Percentiles rank a stretch among this genome's conserved stretches.
phyloP scores from a whole-genome alignment of 257 asterid species.

The Capsicum baccatum region DNA sequence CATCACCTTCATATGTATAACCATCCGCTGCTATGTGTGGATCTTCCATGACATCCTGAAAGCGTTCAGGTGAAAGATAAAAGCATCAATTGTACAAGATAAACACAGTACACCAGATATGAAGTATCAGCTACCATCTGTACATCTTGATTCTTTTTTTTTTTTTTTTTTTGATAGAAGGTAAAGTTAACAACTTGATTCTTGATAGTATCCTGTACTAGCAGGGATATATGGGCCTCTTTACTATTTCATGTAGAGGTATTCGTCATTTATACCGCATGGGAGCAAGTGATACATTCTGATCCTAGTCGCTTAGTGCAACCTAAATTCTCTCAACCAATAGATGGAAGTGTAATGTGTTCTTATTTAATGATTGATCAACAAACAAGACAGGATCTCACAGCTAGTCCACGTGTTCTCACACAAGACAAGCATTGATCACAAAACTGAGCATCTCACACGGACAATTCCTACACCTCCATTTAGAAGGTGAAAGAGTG shows the following conservation, averaged over 20 bases:
- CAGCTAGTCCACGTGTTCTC: neutral
- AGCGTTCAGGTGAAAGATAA: neutral
- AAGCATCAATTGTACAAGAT: neutral
- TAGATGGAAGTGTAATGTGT: neutral
- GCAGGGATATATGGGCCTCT: neutral
- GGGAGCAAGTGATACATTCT: neutral
- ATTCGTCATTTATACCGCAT: neutral
- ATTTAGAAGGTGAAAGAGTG: slow-evolving; percentile 1
- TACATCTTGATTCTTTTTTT: neutral
- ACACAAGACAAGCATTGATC: neutral
- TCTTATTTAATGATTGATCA: neutral
- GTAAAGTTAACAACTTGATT: neutral
- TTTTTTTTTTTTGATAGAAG: too few relatives aligned
- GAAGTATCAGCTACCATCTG: slow-evolving; percentile 13
- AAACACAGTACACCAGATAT: neutral
- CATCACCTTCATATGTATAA: slow-evolving; percentile 89
- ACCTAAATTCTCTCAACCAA: neutral
- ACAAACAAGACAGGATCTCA: neutral
- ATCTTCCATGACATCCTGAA: slow-evolving; percentile 92
- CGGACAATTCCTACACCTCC: neutral
- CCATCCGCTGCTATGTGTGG: slow-evolving; percentile 95
- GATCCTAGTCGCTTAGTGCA: neutral
- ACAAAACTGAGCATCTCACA: neutral
- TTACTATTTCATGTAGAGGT: neutral
- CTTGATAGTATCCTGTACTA: slow-evolving; percentile 13